Percentiles rank a stretch among this genome's conserved stretches.
Evolutionary conservation across 352 stramenopile species (phyloP).

Genomic region (Phytophthora foliorum): DNA sequence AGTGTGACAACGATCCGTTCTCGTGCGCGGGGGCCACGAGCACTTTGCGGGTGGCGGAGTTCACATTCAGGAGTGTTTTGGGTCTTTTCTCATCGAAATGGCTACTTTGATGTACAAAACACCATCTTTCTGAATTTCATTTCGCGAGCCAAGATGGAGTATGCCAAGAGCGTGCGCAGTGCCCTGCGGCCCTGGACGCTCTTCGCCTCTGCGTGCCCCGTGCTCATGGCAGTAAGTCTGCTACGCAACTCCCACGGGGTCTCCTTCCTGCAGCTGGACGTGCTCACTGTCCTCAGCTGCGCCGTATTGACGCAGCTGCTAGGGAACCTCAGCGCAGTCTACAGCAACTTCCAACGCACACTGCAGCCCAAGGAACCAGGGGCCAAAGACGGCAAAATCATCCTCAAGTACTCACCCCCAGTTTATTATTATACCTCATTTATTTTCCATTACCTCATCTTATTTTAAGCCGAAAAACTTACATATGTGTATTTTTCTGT

Average conservation of each 20-base stretch:
- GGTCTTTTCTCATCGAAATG: not conserved
- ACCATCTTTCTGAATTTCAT: not conserved
- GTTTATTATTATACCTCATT: conserved; percentile 1
- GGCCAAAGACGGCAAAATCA: conserved; percentile 46
- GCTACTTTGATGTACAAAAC: not conserved
- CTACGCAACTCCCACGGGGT: conserved; percentile 49
- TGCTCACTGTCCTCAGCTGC: conserved; percentile 44
- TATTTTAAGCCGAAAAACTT: conserved; percentile 4
- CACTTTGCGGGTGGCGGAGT: no score
- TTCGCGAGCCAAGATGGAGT: conserved; percentile 10
- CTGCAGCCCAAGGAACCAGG: conserved; percentile 56
- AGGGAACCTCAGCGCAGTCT: conserved; percentile 77
- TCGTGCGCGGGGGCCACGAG: no score
- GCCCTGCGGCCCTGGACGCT: conserved; percentile 67
- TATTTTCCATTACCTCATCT: conserved; percentile 10
- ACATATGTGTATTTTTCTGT: conserved; percentile 10
- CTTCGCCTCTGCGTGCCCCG: conserved; percentile 62
- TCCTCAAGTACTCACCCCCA: conserved; percentile 66
- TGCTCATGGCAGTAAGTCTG: conserved; percentile 66
- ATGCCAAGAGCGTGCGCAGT: conserved; percentile 63
- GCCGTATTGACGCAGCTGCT: conserved; percentile 75
- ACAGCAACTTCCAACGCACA: conserved; percentile 76
- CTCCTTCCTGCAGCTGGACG: conserved; percentile 54
- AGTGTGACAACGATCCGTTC: no score
- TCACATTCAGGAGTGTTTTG: no score